A percentile compares a stretch with the other conserved stretches of the same genome.
These are phyloP conservation scores for Termitomyces sp. DNA, from an alignment of 1,284 basidiomycete species.

Conservation along the genomic window DNA sequence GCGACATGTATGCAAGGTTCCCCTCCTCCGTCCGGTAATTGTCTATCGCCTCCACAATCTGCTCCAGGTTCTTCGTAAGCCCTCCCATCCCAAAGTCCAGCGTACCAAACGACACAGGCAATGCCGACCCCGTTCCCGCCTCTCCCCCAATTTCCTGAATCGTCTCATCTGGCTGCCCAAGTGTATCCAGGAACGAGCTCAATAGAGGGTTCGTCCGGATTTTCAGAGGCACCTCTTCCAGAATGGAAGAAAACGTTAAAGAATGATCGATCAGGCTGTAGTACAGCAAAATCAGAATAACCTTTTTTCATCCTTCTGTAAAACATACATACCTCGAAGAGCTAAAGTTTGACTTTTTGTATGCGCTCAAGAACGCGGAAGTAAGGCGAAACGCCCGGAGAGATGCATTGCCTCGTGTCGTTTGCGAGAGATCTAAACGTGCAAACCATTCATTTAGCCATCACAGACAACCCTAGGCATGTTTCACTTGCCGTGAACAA, in stretches of 20 bases:
- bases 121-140: constrained; percentile 31
- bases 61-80: constrained; percentile 68
- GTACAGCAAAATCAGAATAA: constrained; percentile 13
- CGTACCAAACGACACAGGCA: constrained; percentile 53
- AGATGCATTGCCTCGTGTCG: constrained; percentile 80
- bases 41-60: constrained; percentile 82
- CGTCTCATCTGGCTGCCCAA: constrained; percentile 44
- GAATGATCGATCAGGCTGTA: constrained; percentile 78
- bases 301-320: constrained; percentile 8
- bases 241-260: constrained; percentile 85
- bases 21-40: constrained; percentile 87
- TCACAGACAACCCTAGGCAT: neutral
- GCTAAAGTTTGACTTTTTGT: constrained; percentile 86
- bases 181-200: constrained; percentile 76
- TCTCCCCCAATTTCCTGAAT: constrained; percentile 36
- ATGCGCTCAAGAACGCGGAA: constrained; percentile 79
- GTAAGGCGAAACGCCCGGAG: constrained; percentile 92
- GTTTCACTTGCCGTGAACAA: constrained; percentile 74
- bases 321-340: constrained; percentile 59
- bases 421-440: constrained; percentile 62
- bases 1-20: constrained; percentile 87
- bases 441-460: neutral
- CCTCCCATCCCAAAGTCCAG: constrained; percentile 60
- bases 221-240: constrained; percentile 87
- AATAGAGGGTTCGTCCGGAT: constrained; percentile 86